Evolutionary conservation across 768 basidiomycete species (phyloP).

Genomic region (Melanogaster broomeanus): DNA sequence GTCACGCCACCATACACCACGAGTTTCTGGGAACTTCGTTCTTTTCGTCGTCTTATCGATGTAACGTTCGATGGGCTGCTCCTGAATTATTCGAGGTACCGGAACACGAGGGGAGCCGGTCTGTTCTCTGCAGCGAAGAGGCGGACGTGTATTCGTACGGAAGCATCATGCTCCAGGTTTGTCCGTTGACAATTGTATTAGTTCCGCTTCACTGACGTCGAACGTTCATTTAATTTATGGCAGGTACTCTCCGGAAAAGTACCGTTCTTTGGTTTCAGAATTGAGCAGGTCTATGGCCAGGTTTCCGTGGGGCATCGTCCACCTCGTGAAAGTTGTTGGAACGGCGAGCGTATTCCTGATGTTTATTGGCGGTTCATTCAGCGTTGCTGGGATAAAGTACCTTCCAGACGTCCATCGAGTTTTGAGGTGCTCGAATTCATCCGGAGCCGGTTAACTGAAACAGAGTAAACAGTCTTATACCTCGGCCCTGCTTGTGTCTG

Average conservation of each 20-base stretch:
- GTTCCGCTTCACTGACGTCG: not conserved
- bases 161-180: not conserved
- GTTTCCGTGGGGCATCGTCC: too few relatives aligned
- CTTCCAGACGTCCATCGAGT: not conserved
- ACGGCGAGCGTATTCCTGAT: not conserved
- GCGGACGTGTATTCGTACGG: not conserved
- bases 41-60: not conserved
- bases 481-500: too few relatives aligned
- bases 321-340: too few relatives aligned
- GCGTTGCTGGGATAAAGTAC: constrained; percentile 14
- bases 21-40: constrained; percentile 34
- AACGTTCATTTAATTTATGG: too few relatives aligned
- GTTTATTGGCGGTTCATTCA: constrained; percentile 6
- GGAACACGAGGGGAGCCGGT: too few relatives aligned
- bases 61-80: constrained; percentile 7
- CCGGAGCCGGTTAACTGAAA: not conserved
- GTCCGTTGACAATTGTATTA: too few relatives aligned
- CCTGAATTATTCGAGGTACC: constrained; percentile 5
- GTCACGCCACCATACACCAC: constrained; percentile 40
- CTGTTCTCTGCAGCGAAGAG: too few relatives aligned
- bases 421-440: not conserved
- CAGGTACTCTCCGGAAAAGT: not conserved
- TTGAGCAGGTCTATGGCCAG: too few relatives aligned
- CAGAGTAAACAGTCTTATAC: too few relatives aligned
- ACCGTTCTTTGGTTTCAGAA: not conserved